These are phyloP conservation scores for Dysphania ambrosioides DNA, from an alignment of 148 eudicot genomes.

Conservation along the genomic window DNA sequence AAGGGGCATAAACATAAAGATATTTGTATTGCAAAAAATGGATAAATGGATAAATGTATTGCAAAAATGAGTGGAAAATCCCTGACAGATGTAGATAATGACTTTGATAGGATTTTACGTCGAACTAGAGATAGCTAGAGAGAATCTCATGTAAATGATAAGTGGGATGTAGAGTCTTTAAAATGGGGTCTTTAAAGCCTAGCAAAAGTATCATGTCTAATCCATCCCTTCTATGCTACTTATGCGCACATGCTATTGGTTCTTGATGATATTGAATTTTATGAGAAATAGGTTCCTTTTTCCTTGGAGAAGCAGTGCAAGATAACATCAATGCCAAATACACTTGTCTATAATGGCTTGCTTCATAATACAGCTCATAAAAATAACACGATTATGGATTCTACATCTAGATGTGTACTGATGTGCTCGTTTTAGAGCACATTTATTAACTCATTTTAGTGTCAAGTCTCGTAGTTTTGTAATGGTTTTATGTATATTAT, in stretches of 20 bases:
- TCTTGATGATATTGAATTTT: slow-evolving; percentile 93
- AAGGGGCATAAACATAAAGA: too few relatives aligned
- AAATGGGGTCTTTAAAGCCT: slow-evolving; percentile 64
- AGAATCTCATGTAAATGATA: slow-evolving; percentile 43
- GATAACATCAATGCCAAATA: slow-evolving; percentile 82
- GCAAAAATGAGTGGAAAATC: slow-evolving; percentile 64
- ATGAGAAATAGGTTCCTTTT: slow-evolving; percentile 95
- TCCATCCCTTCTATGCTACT: slow-evolving; percentile 78
- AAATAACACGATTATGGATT: slow-evolving; percentile 54
- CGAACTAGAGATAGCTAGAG: slow-evolving; percentile 24
- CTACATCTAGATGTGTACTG: slow-evolving; percentile 81
- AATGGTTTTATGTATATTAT: too few relatives aligned
- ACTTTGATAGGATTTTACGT: slow-evolving; percentile 20
- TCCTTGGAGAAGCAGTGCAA: slow-evolving; percentile 81
- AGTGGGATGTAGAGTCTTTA: slow-evolving; percentile 70
- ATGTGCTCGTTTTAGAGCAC: too few relatives aligned
- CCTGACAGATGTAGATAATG: slow-evolving; percentile 33
- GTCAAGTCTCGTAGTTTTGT: too few relatives aligned
- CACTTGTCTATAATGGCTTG: slow-evolving; percentile 72
- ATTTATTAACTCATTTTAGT: too few relatives aligned
- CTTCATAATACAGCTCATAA: slow-evolving; percentile 41
- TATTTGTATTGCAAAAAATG: too few relatives aligned
- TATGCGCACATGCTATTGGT: slow-evolving; percentile 84
- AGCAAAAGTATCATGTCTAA: slow-evolving; percentile 63
- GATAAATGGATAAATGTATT: slow-evolving; percentile 63